Conservation (phyloP, 1,139 yeast species). For the Schizosaccharomyces versatilis region DNA sequence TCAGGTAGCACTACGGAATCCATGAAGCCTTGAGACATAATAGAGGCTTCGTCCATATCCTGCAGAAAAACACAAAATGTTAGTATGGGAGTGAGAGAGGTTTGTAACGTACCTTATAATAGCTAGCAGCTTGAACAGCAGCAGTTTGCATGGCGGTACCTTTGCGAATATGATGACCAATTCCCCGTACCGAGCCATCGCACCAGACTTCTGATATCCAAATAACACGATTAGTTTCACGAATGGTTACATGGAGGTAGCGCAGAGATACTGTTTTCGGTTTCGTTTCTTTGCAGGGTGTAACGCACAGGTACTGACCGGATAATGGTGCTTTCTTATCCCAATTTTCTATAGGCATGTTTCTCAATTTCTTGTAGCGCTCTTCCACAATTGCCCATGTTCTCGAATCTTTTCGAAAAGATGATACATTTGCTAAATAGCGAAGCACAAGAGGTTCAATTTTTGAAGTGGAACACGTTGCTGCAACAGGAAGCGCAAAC, state of each 20-base stretch:
- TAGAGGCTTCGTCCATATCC: conserved; percentile 1
- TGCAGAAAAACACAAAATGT: not conserved
- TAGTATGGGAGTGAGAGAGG: not conserved
- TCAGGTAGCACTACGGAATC: not conserved
- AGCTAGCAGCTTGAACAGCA: not conserved
- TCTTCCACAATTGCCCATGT: not conserved
- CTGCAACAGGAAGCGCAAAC: not conserved
- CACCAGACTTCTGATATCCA: not conserved
- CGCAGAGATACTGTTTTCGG: not conserved
- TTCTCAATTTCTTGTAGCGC: not conserved
- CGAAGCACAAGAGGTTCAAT: not conserved
- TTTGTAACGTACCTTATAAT: not conserved
- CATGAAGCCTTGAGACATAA: not conserved
- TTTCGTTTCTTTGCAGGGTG: not conserved
- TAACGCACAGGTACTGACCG: not conserved
- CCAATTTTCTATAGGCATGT: not conserved
- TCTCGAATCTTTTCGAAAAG: not conserved
- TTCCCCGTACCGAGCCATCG: not conserved
- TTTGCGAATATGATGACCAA: not conserved
- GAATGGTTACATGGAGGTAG: not conserved
- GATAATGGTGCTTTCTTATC: not conserved
- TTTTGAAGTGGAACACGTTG: not conserved
- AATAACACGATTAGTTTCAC: not conserved
- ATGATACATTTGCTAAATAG: not conserved
- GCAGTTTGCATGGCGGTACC: not conserved